Conservation (phyloP, 768 basidiomycete genomes). For the Sistotremastrum suecicum region DNA sequence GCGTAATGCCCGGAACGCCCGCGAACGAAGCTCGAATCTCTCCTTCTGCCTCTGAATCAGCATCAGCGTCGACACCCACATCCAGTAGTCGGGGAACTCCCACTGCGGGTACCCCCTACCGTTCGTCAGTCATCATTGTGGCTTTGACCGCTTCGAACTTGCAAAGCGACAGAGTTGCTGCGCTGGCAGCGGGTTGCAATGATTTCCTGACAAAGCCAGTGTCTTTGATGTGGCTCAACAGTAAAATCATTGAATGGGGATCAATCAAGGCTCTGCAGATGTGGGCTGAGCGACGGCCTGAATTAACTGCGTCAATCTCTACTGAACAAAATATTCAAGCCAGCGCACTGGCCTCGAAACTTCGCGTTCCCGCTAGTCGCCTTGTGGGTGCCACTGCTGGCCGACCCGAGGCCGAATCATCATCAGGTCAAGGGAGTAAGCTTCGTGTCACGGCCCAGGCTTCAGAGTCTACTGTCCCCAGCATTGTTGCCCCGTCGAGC, state of each 20-base stretch:
- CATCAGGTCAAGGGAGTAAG: no score
- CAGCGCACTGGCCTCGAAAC: conserved; percentile 28
- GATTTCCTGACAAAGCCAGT: conserved; percentile 98
- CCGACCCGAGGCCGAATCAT: no score
- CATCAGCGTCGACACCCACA: conserved; percentile 37
- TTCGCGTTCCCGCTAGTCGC: conserved; percentile 36
- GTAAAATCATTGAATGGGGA: conserved; percentile 99
- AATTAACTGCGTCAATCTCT: conserved; percentile 33
- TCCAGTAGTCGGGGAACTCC: conserved; percentile 23
- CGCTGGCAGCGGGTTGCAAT: conserved; percentile 97
- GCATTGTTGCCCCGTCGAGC: no score
- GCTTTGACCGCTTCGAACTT: conserved; percentile 95
- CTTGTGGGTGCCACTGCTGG: no score
- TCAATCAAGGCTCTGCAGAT: conserved; percentile 90
- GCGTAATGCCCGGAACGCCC: conserved; percentile 58
- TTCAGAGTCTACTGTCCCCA: no score
- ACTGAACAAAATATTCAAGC: conserved; percentile 33
- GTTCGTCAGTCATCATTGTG: conserved; percentile 94
- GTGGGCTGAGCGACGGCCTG: conserved; percentile 75
- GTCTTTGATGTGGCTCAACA: conserved; percentile 86
- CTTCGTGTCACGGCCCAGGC: no score
- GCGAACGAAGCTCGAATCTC: conserved; percentile 29
- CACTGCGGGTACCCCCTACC: conserved; percentile 47
- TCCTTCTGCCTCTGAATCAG: conserved; percentile 21
- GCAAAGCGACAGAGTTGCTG: conserved; percentile 89